phyloP scores from a whole-genome alignment of 495 filamentous ascomycete genomes.

The Talaromyces ruber region DNA sequence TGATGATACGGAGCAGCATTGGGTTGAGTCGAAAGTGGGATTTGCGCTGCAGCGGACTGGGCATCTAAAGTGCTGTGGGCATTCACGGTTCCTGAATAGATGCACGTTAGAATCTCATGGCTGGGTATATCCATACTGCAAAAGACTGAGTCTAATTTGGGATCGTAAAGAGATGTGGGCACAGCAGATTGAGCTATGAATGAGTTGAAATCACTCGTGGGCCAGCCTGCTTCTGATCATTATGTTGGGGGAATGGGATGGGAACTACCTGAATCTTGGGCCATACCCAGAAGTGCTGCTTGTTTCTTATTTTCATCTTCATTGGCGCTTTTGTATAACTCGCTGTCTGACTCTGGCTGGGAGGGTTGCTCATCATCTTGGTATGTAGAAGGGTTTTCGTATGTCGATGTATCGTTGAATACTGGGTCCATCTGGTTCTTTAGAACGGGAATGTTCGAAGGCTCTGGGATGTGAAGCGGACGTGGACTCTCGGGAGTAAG shows the following conservation, averaged over 20 bases:
- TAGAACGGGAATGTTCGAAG: slow-evolving; percentile 62
- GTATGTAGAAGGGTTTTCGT: slow-evolving; percentile 21
- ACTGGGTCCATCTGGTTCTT: slow-evolving; percentile 65
- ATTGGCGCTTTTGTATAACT: slow-evolving; percentile 8
- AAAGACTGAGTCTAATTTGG: slow-evolving; percentile 9
- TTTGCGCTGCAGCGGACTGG: neutral
- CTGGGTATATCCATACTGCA: slow-evolving; percentile 1
- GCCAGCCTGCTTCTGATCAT: neutral
- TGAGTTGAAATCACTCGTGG: neutral
- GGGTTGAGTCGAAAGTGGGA: neutral
- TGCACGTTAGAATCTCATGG: slow-evolving; percentile 7
- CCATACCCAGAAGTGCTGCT: neutral
- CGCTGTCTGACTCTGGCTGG: neutral
- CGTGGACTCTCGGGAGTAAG: slow-evolving; percentile 66
- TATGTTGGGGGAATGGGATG: neutral
- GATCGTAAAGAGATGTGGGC: neutral
- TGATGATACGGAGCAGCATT: neutral
- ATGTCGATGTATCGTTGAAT: slow-evolving; percentile 60
- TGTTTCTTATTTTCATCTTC: slow-evolving; percentile 3
- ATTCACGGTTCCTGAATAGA: neutral
- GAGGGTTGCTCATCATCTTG: slow-evolving; percentile 5
- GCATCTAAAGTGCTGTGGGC: neutral
- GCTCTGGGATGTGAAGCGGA: slow-evolving; percentile 60
- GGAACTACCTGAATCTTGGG: slow-evolving; percentile 16
- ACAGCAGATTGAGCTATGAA: slow-evolving; percentile 13